Base-by-base conservation (phyloP, 345 rosid genomes). In the Adansonia digitata region DNA sequence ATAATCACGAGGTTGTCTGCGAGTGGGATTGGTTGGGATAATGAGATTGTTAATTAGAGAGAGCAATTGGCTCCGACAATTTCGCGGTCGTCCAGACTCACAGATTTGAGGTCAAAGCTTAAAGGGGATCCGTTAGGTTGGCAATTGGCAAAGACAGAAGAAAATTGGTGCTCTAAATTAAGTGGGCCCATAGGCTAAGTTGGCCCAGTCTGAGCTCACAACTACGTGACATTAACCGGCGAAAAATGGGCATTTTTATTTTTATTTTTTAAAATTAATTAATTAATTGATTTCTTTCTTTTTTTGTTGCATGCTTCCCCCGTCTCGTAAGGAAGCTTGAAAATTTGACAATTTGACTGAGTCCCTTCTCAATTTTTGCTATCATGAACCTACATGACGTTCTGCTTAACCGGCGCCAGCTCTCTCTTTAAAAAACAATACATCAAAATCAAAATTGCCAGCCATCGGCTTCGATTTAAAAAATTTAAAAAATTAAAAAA, bases 41-140 rank as follows among this genome's bases (percentile, higher is more conserved):
- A 31, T 78, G 66, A 76, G 84, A 83, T 76, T 37, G 78, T 40
- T 1, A 51, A 39, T 24, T 17, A 14, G 27, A 22, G 63, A 15
- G 61, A 34, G 66, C 71, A 86, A 62, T 45, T 81, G 85, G 85
- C 83, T 85, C 86, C 88, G 86, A 69, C 80, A 80, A 68, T 80
- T 72, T 18, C 84, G 88, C 84, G 79, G 63, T 24, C 14, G 22
- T 40, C 69, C 79, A 20, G 34, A n/a, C 18, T 57, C 63, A n/a
- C 35, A 27, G 39, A 69, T 62, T n/a, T 82, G 45, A 82, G 69
- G 84, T 87, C 90, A 83, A 79, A 61, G 74, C n/a, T n/a, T n/a
- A n/a, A n/a, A n/a, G n/a, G n/a, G n/a, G n/a, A n/a, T n/a, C n/a
- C 74, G 34, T 83, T 78, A 74, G 86, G 86, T 78, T 46, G 78